Evolutionary conservation across 73 alveolate genomes (phyloP).

Genomic region (Tetrahymena elliotti): DNA sequence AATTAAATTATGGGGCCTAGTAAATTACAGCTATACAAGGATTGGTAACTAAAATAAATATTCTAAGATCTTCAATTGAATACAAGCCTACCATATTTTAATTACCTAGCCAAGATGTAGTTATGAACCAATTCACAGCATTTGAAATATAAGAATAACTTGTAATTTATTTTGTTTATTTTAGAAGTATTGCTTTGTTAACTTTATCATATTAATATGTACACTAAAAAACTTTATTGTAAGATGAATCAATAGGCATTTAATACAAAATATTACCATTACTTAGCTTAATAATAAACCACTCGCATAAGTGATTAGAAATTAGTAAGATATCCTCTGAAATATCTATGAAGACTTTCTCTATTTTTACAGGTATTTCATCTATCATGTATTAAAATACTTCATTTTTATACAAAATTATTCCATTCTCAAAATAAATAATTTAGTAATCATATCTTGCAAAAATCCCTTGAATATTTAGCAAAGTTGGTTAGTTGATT

Average conservation of each 20-base stretch:
- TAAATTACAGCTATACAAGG: background rate
- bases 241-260: background rate
- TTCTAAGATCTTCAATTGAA: background rate
- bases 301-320: background rate
- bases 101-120: background rate
- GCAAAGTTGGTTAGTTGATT: background rate
- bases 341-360: background rate
- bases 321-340: background rate
- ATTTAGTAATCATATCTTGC: background rate
- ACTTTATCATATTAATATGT: background rate
- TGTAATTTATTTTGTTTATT: background rate
- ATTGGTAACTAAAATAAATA: background rate
- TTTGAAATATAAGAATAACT: background rate
- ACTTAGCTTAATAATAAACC: background rate
- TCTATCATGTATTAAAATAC: background rate
- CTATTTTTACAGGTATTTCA: background rate
- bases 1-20: background rate
- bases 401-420: background rate
- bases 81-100: background rate
- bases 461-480: background rate
- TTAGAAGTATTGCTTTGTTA: background rate
- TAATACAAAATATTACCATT: background rate
- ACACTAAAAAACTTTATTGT: background rate
- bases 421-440: background rate
- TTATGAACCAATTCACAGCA: background rate